Conservation (phyloP, 2,329 filamentous ascomycete species). For the Akanthomyces lecanii region DNA sequence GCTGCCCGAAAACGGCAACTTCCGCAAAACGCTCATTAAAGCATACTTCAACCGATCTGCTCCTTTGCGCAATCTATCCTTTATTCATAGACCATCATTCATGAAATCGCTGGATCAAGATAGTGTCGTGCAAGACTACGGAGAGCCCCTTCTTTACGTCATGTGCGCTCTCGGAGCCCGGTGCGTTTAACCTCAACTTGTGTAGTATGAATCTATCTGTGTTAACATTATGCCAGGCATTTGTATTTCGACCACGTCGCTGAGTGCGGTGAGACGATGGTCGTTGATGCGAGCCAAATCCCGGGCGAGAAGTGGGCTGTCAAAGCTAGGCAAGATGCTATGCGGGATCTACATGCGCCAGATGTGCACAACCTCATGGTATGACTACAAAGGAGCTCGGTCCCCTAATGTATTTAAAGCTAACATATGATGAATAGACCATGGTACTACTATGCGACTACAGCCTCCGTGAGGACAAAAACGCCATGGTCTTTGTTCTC, state of each 20-base stretch:
- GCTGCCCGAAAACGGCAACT: constrained; percentile 19
- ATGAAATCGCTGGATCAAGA: constrained; percentile 23
- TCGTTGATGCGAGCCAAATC: constrained; percentile 13
- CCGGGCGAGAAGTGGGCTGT: constrained; percentile 23
- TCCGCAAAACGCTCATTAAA: constrained; percentile 19
- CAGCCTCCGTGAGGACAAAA: constrained; percentile 21
- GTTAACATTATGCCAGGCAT: constrained; percentile 7
- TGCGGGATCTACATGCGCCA: constrained; percentile 21
- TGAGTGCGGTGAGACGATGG: not conserved
- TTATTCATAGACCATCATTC: constrained; percentile 25
- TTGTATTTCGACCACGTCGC: constrained; percentile 20
- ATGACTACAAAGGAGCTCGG: not conserved
- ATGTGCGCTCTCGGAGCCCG: constrained; percentile 25
- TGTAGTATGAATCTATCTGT: not conserved
- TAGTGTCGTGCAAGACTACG: constrained; percentile 22
- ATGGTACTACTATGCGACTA: constrained; percentile 24
- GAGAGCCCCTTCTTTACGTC: constrained; percentile 23
- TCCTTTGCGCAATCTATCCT: constrained; percentile 22
- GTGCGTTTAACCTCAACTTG: constrained; percentile 13
- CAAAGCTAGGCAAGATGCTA: constrained; percentile 20
- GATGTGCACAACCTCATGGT: constrained; percentile 24
- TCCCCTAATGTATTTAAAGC: constrained; percentile 20
- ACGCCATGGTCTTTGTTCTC: constrained; percentile 24
- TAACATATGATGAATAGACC: constrained; percentile 19
- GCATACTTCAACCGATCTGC: constrained; percentile 24